A percentile compares a stretch with the other conserved stretches of the same genome.
Evolutionary conservation across 208 protist genomes (phyloP).

Genomic region (Leptomonas pyrrhocoris): DNA sequence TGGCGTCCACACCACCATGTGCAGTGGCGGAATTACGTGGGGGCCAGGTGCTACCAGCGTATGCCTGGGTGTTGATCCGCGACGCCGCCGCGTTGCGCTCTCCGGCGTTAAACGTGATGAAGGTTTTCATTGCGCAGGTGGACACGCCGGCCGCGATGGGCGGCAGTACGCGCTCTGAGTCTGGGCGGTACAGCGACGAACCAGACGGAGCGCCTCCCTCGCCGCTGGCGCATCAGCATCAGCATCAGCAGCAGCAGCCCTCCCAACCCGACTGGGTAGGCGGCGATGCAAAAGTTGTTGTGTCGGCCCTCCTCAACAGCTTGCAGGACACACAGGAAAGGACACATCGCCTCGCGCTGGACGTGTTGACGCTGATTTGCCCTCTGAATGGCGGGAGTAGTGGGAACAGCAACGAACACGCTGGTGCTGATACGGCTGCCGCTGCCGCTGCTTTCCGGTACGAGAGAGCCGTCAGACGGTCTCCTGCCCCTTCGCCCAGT

Average conservation of each 20-base stretch:
- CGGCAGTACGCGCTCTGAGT: background rate
- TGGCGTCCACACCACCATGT: background rate
- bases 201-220: background rate
- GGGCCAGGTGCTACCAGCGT: conserved; percentile 33
- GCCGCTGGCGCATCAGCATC: background rate
- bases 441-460: background rate
- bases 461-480: background rate
- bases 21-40: conserved; percentile 24
- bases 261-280: conserved; percentile 35
- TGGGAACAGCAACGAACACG: background rate
- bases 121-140: conserved; percentile 33
- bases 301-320: conserved; percentile 38
- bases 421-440: background rate
- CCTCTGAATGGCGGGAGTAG: conserved; percentile 25
- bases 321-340: conserved; percentile 52
- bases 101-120: conserved; percentile 34
- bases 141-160: background rate
- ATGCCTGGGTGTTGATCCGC: conserved; percentile 33
- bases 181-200: background rate
- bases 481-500: no score
- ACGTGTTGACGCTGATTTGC: conserved; percentile 43
- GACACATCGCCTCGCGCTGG: conserved; percentile 46
- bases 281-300: conserved; percentile 25
- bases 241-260: background rate
- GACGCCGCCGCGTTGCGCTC: conserved; percentile 30